Conservation (phyloP, 495 filamentous ascomycete genomes). For the Bathelium albidoporum region DNA sequence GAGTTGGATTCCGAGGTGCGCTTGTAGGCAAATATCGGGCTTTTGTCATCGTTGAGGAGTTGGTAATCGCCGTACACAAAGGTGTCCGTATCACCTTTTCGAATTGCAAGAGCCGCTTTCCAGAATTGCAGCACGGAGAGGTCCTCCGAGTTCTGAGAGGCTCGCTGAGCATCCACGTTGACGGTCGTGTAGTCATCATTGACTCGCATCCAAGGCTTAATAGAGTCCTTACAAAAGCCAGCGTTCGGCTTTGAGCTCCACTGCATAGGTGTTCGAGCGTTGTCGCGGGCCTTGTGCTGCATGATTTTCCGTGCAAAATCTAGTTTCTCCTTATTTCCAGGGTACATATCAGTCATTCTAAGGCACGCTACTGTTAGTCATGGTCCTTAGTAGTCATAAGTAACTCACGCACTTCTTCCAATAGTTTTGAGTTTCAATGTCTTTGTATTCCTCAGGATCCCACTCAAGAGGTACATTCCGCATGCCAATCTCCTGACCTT, state of each 20-base stretch:
- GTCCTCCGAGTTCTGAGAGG: conserved; percentile 14
- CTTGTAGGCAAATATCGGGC: conserved; percentile 34
- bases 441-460: conserved; percentile 41
- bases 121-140: conserved; percentile 37
- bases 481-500: conserved; percentile 50
- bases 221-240: conserved; percentile 25
- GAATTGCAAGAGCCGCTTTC: conserved; percentile 30
- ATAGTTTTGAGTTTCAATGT: conserved; percentile 42
- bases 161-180: conserved; percentile 26
- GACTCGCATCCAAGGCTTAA: conserved; percentile 33
- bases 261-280: conserved; percentile 32
- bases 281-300: conserved; percentile 29
- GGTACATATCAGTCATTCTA: conserved; percentile 21
- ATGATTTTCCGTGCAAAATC: conserved; percentile 19
- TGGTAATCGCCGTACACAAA: conserved; percentile 40
- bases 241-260: conserved; percentile 25
- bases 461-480: conserved; percentile 39
- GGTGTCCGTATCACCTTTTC: conserved; percentile 34
- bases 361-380: neutral
- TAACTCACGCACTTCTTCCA: conserved; percentile 31
- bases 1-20: conserved; percentile 20
- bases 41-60: conserved; percentile 27
- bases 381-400: neutral
- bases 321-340: conserved; percentile 19
- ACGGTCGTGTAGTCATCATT: conserved; percentile 29